Evolutionary conservation across 495 filamentous ascomycete species (phyloP), one percentile per base, ranked within the genome.

Genomic region (Podospora bellae-mahoneyi): DNA sequence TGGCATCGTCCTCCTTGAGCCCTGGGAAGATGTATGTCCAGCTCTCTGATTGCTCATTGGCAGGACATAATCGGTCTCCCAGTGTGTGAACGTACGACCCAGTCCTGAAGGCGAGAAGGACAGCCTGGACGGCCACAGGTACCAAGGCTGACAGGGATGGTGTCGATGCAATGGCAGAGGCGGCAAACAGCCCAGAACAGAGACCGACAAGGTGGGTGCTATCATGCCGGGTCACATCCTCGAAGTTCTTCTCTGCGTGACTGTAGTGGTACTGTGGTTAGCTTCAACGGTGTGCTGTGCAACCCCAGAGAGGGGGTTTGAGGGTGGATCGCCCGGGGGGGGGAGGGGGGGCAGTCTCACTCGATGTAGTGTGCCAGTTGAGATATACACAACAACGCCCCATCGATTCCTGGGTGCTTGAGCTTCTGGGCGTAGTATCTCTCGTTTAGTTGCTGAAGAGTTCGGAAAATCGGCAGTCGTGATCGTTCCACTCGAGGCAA

Each of bases 321-420:
- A 65, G 56, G 28, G 19, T 30, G n/a, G 53, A 20, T 26, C n/a
- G 57, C 27, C 23, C 0, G 2, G 32, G 27, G 30, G n/a, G n/a
- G n/a, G n/a, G n/a, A n/a, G n/a, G 16, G 13, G 15, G 13, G 23
- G 23, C 23, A 23, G 58, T 20, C 87, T 84, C 82, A 93, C 89
- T 90, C 86, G 68, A 94, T 90, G 70, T 91, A 93, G 70, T 90
- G 88, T 59, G 85, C 89, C 27, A 94, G 72, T 74, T 95, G 91
- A 34, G 89, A 84, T 58, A 91, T 86, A 59, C 87, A 89, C 44
- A 91, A 81, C 67, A 93, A 79, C 7, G 87, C 87, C 70, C 88
- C 90, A 72, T 92, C 82, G 77, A 87, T 70, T 73, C 88, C 86
- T 10, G 86, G 78, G 65, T 89, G 84, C 73, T 88, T 90, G 19